Percentiles rank a stretch among this genome's conserved stretches.
Conservation (phyloP, 108 stramenopile genomes). For the Chaetoceros muelleri region DNA sequence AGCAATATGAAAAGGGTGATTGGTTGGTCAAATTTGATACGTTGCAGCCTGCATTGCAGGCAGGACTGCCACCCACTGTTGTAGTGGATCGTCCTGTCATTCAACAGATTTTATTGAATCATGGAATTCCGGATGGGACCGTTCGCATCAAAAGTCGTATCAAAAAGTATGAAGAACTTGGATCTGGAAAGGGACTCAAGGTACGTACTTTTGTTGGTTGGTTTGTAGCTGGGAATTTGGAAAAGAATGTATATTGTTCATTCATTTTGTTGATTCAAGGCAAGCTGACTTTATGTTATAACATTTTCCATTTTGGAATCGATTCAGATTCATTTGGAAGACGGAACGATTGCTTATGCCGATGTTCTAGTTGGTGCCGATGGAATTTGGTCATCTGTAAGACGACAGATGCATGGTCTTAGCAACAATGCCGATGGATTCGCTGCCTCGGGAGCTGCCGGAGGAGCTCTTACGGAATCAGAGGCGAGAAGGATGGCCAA, state of each 20-base stretch:
- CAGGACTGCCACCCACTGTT: constrained; percentile 87
- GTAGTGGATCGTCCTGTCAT: constrained; percentile 96
- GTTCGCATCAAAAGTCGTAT: constrained; percentile 81
- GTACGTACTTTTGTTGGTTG: not conserved
- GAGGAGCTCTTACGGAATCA: constrained; percentile 77
- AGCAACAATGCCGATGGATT: constrained; percentile 77
- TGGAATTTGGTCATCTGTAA: constrained; percentile 89
- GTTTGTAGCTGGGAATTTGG: not conserved
- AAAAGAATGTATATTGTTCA: not conserved
- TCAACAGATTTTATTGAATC: constrained; percentile 88
- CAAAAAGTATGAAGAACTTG: constrained; percentile 59
- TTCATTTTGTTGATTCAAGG: not conserved
- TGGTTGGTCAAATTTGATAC: constrained; percentile 94
- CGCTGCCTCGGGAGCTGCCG: constrained; percentile 83
- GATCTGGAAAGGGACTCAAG: constrained; percentile 50
- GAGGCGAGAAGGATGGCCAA: constrained; percentile 72
- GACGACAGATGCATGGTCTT: constrained; percentile 71
- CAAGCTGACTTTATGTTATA: not conserved
- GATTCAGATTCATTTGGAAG: constrained; percentile 41
- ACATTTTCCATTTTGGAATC: not conserved
- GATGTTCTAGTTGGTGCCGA: constrained; percentile 94
- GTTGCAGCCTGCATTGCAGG: constrained; percentile 83
- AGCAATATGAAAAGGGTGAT: constrained; percentile 76
- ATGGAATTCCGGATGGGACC: constrained; percentile 82
- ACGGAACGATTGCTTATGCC: constrained; percentile 80